Evolutionary conservation across 2,329 filamentous ascomycete genomes (phyloP), one percentile per base, ranked within the genome.

Genomic region (Coniochaeta sp.): DNA sequence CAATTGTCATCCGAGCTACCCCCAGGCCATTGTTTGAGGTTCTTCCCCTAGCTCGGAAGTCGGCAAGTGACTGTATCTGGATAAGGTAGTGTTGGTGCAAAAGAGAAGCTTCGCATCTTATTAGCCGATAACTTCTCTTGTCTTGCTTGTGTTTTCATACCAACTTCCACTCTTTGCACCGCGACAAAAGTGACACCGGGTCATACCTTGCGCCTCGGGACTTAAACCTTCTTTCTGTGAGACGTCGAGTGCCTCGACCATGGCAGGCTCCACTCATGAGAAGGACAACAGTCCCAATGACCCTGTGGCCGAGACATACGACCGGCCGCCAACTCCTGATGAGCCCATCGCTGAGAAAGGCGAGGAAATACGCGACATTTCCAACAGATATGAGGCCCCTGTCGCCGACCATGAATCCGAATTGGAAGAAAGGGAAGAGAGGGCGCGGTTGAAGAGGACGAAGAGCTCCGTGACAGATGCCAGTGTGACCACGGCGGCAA

Each of bases 391-490:
- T 33, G 49, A 51, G 7, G 26, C 54, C 1, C 49, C 48, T 4
- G 49, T 40, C 20, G 51, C 40, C 13, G 51, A 55, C 30, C 50
- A 59, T 28, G 58, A 55, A 16, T 49, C 45, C 24, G 53, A 53
- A 58, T 52, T 63, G 24, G 58, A 55, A 16, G 51, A 63, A 33
- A 60, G 7, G 47, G 60, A 57, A 24, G 58, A 60, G 52, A 62
- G 63, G 40, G 60, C 65, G 12, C 61, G 67, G 45, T 52, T 79
- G 50, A 64, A 66, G 51, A 70, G 67, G 42, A 74, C 73, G 26
- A 73, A 72, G 56, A 84, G 77, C 57, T 68, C 75, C 61, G 78
- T 76, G 27, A 83, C 81, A 40, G 75, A 74, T 18, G 69, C 71
- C 42, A 82, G 78, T 58, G 71, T 69, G 6, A 57, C 72, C 28